Conservation (phyloP, 208 protist species). For the Tritrichomonas musculus region DNA sequence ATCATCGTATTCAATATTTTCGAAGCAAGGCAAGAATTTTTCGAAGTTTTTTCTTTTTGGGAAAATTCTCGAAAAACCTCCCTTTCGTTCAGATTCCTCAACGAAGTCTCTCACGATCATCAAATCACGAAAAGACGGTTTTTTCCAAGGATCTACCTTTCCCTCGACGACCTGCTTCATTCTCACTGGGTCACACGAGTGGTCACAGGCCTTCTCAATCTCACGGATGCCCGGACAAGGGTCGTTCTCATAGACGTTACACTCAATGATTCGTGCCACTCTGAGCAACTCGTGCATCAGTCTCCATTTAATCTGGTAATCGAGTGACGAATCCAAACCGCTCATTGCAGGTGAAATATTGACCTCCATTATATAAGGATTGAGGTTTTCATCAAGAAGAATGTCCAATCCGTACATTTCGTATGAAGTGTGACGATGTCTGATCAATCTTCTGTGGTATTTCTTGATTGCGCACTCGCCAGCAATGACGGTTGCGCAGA, state of each 20-base stretch:
- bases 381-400: constrained; percentile 73
- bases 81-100: background rate
- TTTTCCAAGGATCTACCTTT: background rate
- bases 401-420: constrained; percentile 91
- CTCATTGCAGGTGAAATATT: constrained; percentile 59
- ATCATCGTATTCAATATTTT: background rate
- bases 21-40: background rate
- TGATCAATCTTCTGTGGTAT: constrained; percentile 21
- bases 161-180: background rate
- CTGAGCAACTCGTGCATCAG: background rate
- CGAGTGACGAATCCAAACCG: background rate
- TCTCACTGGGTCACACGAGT: background rate
- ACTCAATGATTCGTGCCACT: background rate
- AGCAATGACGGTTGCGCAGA: constrained; percentile 39
- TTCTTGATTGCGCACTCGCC: constrained; percentile 38
- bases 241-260: background rate
- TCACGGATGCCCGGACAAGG: background rate
- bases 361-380: constrained; percentile 86
- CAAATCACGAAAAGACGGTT: background rate
- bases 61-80: background rate
- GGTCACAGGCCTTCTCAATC: background rate
- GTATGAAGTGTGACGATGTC: constrained; percentile 63
- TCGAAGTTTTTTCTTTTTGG: background rate
- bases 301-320: background rate
- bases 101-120: background rate